A percentile compares a stretch with the other conserved stretches of the same genome.
Conservation (phyloP, 2,329 filamentous ascomycete genomes). For the Hypoxylon sp. region DNA sequence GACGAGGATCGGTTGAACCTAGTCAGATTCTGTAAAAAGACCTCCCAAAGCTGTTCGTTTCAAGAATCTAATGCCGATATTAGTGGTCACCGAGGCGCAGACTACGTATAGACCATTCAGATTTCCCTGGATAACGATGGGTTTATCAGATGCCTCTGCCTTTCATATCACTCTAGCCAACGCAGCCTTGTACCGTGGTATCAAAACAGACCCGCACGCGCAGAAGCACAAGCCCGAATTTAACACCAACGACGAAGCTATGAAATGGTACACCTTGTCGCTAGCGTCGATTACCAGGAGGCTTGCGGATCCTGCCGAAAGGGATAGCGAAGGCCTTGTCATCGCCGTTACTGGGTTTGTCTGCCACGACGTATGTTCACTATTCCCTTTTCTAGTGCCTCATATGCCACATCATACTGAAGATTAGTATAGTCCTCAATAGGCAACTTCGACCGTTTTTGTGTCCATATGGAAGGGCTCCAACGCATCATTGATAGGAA, state of each 20-base stretch:
- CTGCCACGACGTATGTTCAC: conserved; percentile 49
- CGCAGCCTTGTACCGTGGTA: conserved; percentile 41
- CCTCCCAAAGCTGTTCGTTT: background rate
- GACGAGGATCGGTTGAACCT: conserved; percentile 45
- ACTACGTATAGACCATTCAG: conserved; percentile 47
- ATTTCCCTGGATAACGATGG: conserved; percentile 49
- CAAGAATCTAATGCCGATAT: conserved; percentile 17
- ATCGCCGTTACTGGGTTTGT: conserved; percentile 49
- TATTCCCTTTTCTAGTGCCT: background rate
- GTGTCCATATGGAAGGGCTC: conserved; percentile 49
- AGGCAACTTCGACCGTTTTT: conserved; percentile 50
- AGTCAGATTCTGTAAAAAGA: conserved; percentile 45
- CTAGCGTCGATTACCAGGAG: conserved; percentile 47
- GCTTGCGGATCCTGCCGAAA: conserved; percentile 43
- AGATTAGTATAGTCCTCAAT: conserved; percentile 34
- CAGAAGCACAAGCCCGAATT: conserved; percentile 40
- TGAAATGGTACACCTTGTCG: conserved; percentile 51
- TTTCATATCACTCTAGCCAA: conserved; percentile 53
- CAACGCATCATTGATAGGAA: conserved; percentile 48
- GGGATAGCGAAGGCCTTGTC: conserved; percentile 46
- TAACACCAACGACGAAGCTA: conserved; percentile 40
- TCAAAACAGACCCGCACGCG: conserved; percentile 23
- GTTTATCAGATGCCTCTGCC: conserved; percentile 47
- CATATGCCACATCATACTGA: conserved; percentile 14
- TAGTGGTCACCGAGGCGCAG: conserved; percentile 49